Base-by-base conservation (phyloP, 2,329 filamentous ascomycete species). In the Ceratocystiopsis sp. region DNA sequence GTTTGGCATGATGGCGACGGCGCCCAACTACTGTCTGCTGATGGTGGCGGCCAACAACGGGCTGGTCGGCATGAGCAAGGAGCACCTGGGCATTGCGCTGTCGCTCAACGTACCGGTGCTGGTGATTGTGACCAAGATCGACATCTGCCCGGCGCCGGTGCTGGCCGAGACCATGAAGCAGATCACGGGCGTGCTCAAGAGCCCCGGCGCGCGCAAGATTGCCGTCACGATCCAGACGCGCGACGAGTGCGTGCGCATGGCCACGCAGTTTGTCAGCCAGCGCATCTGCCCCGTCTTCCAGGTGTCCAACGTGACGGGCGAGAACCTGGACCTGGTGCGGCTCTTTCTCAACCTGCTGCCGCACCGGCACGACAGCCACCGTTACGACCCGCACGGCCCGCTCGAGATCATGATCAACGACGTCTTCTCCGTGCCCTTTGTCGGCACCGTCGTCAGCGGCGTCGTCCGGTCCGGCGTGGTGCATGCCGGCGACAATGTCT, bases 21-120 rank as follows among this genome's bases (percentile, higher is more conserved):
- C 86, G 64, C 91, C 91, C 0, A 94, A 96, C 56, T 98, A 96
- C 65, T 96, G 91, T 58, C 64, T 98, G 25, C 74, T 98, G 40
- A 98, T 98, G 91, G 91, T 98, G 0, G 91, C 91, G 13, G 91
- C 91, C 16, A 98, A 98, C 55, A 96, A 98, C 56, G 91, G 91
- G 4, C 67, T 98, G 38, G 84, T 96, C 39, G 91, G 91, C 17
- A 98, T 96, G 91, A 93, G 84, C 61, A 93, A 93, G 68, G 91
- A 98, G 65, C 91, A 98, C 60, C 66, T 98, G 4, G 91, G 91
- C 15, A 94, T 98, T 50, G 89, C 91, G 0, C 67, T 96, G 32
- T 87, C 91, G 1, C 68, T 98, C 42, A 96, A 96, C 55, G 89
- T 98, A 12, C 91, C 91, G 0, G 85, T 98, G 52, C 93, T 98